A percentile compares a stretch with the other conserved stretches of the same genome.
phyloP scores from a whole-genome alignment of 305 asterid species.

The Salvia sclarea region DNA sequence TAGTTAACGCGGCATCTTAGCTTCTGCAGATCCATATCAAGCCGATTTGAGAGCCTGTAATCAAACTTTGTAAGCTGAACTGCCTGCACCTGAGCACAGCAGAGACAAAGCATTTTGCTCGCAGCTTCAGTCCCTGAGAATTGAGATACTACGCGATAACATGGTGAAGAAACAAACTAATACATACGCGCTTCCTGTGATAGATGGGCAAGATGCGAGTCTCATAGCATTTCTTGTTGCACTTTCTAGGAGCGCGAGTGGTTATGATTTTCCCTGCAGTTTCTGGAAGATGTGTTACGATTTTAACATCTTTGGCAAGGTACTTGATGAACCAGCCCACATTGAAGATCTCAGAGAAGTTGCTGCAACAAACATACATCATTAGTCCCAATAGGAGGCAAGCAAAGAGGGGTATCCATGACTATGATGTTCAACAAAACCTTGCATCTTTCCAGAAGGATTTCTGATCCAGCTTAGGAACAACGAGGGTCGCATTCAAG shows the following conservation, averaged over 20 bases:
- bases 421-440: constrained; percentile 27
- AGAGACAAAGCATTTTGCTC: not conserved
- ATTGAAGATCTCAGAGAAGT: constrained; percentile 78
- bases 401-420: not conserved
- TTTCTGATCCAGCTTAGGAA: constrained; percentile 67
- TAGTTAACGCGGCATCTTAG: constrained; percentile 78
- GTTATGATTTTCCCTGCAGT: constrained; percentile 44
- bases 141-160: not conserved
- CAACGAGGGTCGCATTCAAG: constrained; percentile 68
- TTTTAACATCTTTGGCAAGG: constrained; percentile 55
- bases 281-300: constrained; percentile 55
- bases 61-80: constrained; percentile 74
- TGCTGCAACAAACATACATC: constrained; percentile 45
- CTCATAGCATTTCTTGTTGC: constrained; percentile 59
- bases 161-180: not conserved
- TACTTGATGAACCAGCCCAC: constrained; percentile 55
- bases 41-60: constrained; percentile 66
- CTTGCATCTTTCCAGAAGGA: constrained; percentile 87
- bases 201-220: constrained; percentile 66
- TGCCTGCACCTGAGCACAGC: constrained; percentile 53
- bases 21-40: constrained; percentile 58
- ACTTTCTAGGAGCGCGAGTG: constrained; percentile 72
- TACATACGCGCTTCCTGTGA: constrained; percentile 56
- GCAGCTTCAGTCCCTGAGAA: not conserved
- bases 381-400: not conserved